Percentiles rank a stretch among this genome's conserved stretches.
phyloP scores from a whole-genome alignment of 371 early-diverging fungal species.

The Fennellomyces sp. region DNA sequence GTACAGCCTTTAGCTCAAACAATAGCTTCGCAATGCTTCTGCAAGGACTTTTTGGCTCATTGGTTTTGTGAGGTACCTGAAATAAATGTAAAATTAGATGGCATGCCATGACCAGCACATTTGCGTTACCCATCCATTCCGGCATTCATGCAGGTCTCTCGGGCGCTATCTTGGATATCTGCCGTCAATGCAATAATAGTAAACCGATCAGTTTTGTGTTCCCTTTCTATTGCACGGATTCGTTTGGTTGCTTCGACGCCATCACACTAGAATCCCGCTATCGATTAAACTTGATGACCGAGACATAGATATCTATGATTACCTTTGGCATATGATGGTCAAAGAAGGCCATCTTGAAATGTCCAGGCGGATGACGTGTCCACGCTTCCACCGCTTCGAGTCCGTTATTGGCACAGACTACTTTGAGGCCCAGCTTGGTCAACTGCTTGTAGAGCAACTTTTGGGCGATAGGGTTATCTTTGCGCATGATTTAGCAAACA shows the following conservation, averaged over 20 bases:
- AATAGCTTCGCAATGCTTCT: slow-evolving; percentile 28
- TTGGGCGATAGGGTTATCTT: slow-evolving; percentile 54
- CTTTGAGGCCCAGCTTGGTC: slow-evolving; percentile 39
- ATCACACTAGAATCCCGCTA: slow-evolving; percentile 50
- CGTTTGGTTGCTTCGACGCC: slow-evolving; percentile 52
- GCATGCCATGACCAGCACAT: background rate
- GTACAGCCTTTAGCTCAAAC: too few species aligned
- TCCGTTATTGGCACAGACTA: slow-evolving; percentile 50
- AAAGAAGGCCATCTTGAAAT: slow-evolving; percentile 45
- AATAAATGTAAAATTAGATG: background rate
- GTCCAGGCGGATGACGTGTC: slow-evolving; percentile 27
- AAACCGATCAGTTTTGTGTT: slow-evolving; percentile 11
- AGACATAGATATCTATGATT: too few species aligned
- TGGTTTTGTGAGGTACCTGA: slow-evolving; percentile 45
- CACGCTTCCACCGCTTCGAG: slow-evolving; percentile 41
- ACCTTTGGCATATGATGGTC: slow-evolving; percentile 57
- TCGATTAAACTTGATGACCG: too few species aligned
- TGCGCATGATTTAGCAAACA: too few species aligned
- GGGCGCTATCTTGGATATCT: slow-evolving; percentile 18
- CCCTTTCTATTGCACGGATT: slow-evolving; percentile 36
- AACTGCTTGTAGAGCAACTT: slow-evolving; percentile 45
- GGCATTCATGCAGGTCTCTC: slow-evolving; percentile 13
- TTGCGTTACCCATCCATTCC: slow-evolving; percentile 25
- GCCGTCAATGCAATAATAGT: slow-evolving; percentile 20
- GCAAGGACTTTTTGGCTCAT: slow-evolving; percentile 38